Conservation (phyloP, 139 green algal species). For the Diplosphaera chodatii region DNA sequence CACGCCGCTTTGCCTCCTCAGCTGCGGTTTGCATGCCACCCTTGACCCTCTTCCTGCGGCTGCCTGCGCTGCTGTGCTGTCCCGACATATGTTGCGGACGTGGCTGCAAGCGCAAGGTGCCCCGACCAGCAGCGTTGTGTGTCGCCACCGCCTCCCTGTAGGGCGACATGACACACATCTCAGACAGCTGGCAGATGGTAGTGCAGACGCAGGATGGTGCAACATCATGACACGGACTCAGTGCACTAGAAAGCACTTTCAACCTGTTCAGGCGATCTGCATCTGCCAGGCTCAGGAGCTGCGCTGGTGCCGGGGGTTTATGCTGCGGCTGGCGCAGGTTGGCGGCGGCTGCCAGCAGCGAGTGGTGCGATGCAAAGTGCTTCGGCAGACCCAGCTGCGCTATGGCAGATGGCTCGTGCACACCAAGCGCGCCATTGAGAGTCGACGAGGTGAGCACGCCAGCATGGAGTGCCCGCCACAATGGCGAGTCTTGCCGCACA, state of each 20-base stretch:
- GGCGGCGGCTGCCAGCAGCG: slow-evolving; percentile 12
- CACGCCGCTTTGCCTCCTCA: not conserved
- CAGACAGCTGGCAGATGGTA: too few relatives aligned
- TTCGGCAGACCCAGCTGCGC: slow-evolving; percentile 26
- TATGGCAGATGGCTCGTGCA: slow-evolving; percentile 37
- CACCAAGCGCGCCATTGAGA: slow-evolving; percentile 46
- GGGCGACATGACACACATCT: too few relatives aligned
- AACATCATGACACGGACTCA: too few relatives aligned
- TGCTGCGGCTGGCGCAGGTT: slow-evolving; percentile 13
- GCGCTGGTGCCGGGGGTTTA: not conserved
- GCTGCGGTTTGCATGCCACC: not conserved
- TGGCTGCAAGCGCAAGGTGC: not conserved
- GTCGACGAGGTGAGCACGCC: slow-evolving; percentile 49
- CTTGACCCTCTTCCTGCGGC: not conserved
- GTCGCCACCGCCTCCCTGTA: too few relatives aligned
- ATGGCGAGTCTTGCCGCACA: slow-evolving; percentile 38
- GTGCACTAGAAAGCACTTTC: not conserved
- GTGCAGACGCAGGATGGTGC: too few relatives aligned
- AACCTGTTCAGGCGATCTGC: not conserved
- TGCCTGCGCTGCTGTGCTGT: not conserved
- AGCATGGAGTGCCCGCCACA: slow-evolving; percentile 49
- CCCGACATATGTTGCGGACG: not conserved
- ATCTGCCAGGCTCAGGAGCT: not conserved
- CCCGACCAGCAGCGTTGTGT: too few relatives aligned
- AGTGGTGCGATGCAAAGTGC: slow-evolving; percentile 8